A percentile compares a stretch with the other conserved stretches of the same genome.
Evolutionary conservation across 768 basidiomycete genomes (phyloP).

Genomic region (Agaricus blazei): DNA sequence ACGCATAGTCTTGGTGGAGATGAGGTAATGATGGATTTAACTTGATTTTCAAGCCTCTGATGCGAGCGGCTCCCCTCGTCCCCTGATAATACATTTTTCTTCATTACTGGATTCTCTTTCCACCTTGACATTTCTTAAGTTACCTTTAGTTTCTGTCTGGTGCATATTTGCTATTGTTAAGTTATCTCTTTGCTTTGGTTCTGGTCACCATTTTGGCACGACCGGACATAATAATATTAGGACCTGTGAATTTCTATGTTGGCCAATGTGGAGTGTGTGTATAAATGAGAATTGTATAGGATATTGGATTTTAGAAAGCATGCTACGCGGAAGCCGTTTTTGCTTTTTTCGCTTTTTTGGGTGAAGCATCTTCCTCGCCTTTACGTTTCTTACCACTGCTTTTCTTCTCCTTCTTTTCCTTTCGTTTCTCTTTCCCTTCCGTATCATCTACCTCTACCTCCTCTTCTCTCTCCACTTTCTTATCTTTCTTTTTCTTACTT

Average conservation of each 20-base stretch:
- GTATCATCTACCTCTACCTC: constrained; percentile 16
- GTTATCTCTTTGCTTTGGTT: background rate
- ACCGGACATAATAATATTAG: too few relatives aligned
- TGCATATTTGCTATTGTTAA: background rate
- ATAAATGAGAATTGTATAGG: background rate
- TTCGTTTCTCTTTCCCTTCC: constrained; percentile 9
- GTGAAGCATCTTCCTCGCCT: constrained; percentile 23
- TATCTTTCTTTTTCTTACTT: constrained; percentile 11
- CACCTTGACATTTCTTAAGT: constrained; percentile 7
- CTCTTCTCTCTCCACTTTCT: constrained; percentile 6
- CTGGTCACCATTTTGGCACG: background rate
- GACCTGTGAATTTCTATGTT: too few relatives aligned
- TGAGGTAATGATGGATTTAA: constrained; percentile 56
- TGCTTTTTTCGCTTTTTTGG: constrained; percentile 40
- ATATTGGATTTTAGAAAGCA: background rate
- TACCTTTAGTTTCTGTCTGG: background rate
- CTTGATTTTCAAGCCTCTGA: constrained; percentile 26
- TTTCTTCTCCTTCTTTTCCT: constrained; percentile 23
- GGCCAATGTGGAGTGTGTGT: too few relatives aligned
- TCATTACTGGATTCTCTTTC: background rate
- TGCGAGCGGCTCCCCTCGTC: background rate
- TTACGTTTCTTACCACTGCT: constrained; percentile 46
- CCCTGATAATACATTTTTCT: background rate
- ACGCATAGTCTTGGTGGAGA: constrained; percentile 31
- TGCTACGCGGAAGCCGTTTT: constrained; percentile 11